phyloP scores from a whole-genome alignment of 2,329 filamentous ascomycete genomes.

The Sarocladium kiliense region DNA sequence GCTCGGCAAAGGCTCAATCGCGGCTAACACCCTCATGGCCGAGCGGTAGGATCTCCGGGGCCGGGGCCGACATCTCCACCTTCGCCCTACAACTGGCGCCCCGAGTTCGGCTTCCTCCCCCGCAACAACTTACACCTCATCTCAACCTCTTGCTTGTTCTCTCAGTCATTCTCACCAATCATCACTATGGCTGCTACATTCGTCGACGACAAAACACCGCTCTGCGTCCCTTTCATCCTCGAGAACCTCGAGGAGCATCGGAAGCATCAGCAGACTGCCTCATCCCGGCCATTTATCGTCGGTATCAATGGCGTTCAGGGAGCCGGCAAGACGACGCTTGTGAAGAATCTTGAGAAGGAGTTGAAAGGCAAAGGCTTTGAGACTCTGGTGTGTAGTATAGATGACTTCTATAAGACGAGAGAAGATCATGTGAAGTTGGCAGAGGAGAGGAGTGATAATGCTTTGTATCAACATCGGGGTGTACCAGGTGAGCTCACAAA shows the following conservation, averaged over 20 bases:
- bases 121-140: not conserved
- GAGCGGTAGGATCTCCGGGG: not conserved
- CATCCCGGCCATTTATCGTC: slow-evolving; percentile 65
- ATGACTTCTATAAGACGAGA: slow-evolving; percentile 83
- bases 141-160: not conserved
- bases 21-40: not conserved
- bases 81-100: not conserved
- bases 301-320: slow-evolving; percentile 91
- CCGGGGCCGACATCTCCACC: not conserved
- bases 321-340: slow-evolving; percentile 86
- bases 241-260: slow-evolving; percentile 48
- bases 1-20: not conserved
- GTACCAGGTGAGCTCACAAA: slow-evolving; percentile 72
- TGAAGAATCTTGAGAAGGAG: slow-evolving; percentile 53
- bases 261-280: slow-evolving; percentile 9
- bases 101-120: slow-evolving; percentile 1
- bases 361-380: slow-evolving; percentile 54
- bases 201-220: slow-evolving; percentile 70
- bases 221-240: slow-evolving; percentile 74
- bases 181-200: slow-evolving; percentile 30
- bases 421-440: slow-evolving; percentile 62
- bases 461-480: slow-evolving; percentile 73
- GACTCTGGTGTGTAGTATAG: slow-evolving; percentile 73
- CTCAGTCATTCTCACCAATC: not conserved
- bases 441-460: slow-evolving; percentile 61